A percentile compares a stretch with the other conserved stretches of the same genome.
Conservation (phyloP, 176 grass and related monocot species). For the Dendrocalamus sinicus region DNA sequence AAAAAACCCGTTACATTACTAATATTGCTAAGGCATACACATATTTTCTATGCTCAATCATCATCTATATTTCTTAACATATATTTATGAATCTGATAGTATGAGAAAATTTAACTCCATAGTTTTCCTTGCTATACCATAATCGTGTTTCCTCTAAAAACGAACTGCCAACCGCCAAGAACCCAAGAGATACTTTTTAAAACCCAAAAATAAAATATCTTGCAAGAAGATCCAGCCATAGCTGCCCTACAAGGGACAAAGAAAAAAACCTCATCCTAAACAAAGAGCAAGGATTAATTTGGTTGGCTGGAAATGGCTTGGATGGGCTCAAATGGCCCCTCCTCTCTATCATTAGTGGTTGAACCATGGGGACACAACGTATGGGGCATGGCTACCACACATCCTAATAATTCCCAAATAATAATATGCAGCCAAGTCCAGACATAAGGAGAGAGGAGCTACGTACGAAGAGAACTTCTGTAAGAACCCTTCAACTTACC, state of each 20-base stretch:
- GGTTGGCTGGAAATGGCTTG: constrained; percentile 53
- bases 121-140: background rate
- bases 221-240: constrained; percentile 23
- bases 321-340: constrained; percentile 43
- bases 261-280: constrained; percentile 56
- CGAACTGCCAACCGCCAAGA: background rate
- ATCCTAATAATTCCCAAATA: background rate
- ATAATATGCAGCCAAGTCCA: too few relatives aligned
- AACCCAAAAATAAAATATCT: constrained; percentile 47
- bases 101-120: background rate
- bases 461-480: too few relatives aligned
- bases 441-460: too few relatives aligned
- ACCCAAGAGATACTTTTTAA: constrained; percentile 12
- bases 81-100: background rate
- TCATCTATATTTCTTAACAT: background rate
- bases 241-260: background rate
- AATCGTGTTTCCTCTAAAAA: background rate
- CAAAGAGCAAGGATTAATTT: constrained; percentile 31
- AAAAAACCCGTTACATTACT: too few relatives aligned
- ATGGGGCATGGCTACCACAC: constrained; percentile 46
- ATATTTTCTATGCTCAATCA: background rate
- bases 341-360: constrained; percentile 59
- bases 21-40: background rate
- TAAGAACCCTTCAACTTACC: too few relatives aligned
- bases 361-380: constrained; percentile 57